Evolutionary conservation across 306 rosid species (phyloP).

Genomic region (Cucurbita argyrosperma): DNA sequence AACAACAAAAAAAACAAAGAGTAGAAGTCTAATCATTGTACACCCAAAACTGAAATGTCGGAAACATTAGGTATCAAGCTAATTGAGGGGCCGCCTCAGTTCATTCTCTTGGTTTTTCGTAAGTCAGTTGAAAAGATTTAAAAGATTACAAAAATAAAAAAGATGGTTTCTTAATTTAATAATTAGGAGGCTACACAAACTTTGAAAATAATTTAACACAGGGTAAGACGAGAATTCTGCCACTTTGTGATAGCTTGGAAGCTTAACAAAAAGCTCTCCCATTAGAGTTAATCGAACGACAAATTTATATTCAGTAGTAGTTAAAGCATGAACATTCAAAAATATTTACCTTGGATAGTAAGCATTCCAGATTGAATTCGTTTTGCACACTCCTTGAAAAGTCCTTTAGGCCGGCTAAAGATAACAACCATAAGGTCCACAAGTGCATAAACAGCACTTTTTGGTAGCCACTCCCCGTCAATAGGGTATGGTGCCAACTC

Average conservation of each 20-base stretch:
- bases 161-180: background rate
- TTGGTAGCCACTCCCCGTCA: constrained; percentile 97
- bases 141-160: too few relatives aligned
- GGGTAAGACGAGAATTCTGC: background rate
- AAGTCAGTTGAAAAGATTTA: background rate
- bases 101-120: background rate
- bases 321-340: background rate
- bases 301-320: background rate
- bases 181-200: background rate
- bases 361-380: constrained; percentile 79
- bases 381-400: constrained; percentile 81
- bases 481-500: constrained; percentile 80
- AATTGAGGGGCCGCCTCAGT: background rate
- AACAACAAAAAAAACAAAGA: background rate
- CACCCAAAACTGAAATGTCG: background rate
- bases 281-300: background rate
- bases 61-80: background rate
- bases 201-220: too few relatives aligned
- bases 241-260: background rate
- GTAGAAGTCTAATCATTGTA: background rate
- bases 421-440: constrained; percentile 77
- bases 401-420: constrained; percentile 89
- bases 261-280: background rate
- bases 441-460: constrained; percentile 80
- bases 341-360: constrained; percentile 44